phyloP scores from a whole-genome alignment of 2,329 filamentous ascomycete genomes.

The Phialocephala subalpina region DNA sequence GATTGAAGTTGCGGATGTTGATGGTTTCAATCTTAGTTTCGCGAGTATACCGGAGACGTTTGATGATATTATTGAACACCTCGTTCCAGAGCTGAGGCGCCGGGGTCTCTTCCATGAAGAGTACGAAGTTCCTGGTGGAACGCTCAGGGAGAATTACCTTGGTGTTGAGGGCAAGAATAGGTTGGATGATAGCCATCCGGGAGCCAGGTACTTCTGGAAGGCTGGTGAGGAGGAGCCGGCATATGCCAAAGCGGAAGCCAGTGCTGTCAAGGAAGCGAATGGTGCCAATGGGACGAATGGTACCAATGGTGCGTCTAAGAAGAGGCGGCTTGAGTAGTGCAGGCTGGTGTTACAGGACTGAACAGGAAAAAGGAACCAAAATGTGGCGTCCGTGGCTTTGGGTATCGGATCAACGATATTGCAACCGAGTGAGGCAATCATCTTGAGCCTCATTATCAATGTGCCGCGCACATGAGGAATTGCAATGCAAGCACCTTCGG shows the following conservation, averaged over 20 bases:
- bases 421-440: no score
- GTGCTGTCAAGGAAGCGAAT: background rate
- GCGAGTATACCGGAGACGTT: slow-evolving; percentile 68
- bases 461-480: no score
- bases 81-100: slow-evolving; percentile 68
- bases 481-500: no score
- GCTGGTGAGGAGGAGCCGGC: slow-evolving; percentile 33
- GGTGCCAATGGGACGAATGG: background rate
- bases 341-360: background rate
- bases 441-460: no score
- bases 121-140: slow-evolving; percentile 62
- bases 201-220: slow-evolving; percentile 52
- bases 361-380: background rate
- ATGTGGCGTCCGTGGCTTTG: no score
- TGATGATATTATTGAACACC: slow-evolving; percentile 70
- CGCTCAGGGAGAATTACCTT: slow-evolving; percentile 68
- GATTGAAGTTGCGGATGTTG: slow-evolving; percentile 38
- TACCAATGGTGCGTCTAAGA: background rate
- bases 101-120: slow-evolving; percentile 63
- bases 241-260: slow-evolving; percentile 23
- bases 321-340: slow-evolving; percentile 1
- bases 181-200: slow-evolving; percentile 59
- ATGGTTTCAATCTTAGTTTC: slow-evolving; percentile 40
- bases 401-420: no score
- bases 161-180: slow-evolving; percentile 56